A percentile compares a stretch with the other conserved stretches of the same genome.
These are phyloP conservation scores for Lasiosphaeria hispida DNA, from an alignment of 495 filamentous ascomycete species.

Conservation along the genomic window DNA sequence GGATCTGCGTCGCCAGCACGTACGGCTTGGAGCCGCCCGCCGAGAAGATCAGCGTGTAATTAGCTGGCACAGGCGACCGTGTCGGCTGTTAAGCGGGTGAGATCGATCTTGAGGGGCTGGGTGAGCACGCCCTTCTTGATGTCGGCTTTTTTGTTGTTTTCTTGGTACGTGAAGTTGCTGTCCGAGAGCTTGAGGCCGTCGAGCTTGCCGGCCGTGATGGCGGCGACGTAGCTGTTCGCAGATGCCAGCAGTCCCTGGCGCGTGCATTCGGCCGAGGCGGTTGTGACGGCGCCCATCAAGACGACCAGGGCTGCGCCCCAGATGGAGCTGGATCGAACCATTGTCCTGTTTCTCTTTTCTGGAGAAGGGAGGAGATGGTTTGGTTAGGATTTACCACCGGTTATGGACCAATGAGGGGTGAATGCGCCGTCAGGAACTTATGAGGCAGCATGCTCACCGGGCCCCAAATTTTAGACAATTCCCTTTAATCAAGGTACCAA, in stretches of 20 bases:
- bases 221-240: slow-evolving; percentile 10
- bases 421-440: too few relatives aligned
- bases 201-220: slow-evolving; percentile 2
- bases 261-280: slow-evolving; percentile 14
- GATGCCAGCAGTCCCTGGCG: slow-evolving; percentile 12
- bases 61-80: slow-evolving; percentile 38
- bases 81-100: slow-evolving; percentile 39
- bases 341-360: too few relatives aligned
- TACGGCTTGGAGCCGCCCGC: slow-evolving; percentile 34
- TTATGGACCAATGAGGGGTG: too few relatives aligned
- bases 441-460: too few relatives aligned
- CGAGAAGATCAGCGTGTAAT: slow-evolving; percentile 40
- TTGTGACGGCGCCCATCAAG: too few relatives aligned
- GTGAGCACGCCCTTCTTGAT: slow-evolving; percentile 32
- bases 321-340: too few relatives aligned
- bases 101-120: slow-evolving; percentile 36
- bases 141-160: slow-evolving; percentile 29
- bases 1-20: slow-evolving; percentile 36
- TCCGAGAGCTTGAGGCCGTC: slow-evolving; percentile 14
- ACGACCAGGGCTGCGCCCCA: too few relatives aligned
- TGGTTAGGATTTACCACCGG: too few relatives aligned
- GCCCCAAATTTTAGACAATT: too few relatives aligned
- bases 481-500: too few relatives aligned
- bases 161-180: slow-evolving; percentile 14
- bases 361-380: too few relatives aligned